Base-by-base conservation (phyloP, 352 stramenopile genomes). In the Lagenidium sp. region DNA sequence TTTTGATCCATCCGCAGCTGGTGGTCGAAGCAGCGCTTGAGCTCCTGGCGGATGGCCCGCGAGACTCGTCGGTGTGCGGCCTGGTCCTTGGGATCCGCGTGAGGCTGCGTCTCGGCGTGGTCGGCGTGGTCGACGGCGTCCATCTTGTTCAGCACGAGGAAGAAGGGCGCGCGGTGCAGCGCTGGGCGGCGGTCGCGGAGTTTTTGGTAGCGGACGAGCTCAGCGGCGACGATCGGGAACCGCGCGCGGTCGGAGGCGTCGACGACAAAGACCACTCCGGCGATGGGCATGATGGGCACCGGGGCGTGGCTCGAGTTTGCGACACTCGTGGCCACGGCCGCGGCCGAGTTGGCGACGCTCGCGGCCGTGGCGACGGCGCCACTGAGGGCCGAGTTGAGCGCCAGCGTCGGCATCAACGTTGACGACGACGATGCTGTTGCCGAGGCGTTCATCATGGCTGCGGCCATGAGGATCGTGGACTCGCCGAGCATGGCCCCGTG, bases 111-210 rank as follows among this genome's bases (percentile, higher is more conserved):
- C 28, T 8, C 8, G 8, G 15, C 8, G 28, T 13, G 8, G 28
- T 13, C 8, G 8, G 28, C 8, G 28, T 32, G 8, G 28, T 15
- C 15, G 8, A 8, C 8, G 28, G n/a, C 36, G 40, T 84, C 71
- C 1, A 47, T 62, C 55, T 85, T 85, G 57, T 85, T 85, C 26
- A 85, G 44, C 13, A 85, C 21, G 2, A 82, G 38, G 30, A 80
- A 65, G 25, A 84, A 56, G 29, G 62, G 71, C 0, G 63, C 39
- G 6, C 59, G 55, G 13, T 54, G 41, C 30, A 81, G 54, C 13
- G 13, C 23, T 16, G 61, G 63, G 15, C 47, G 46, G 8, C 50
- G 45, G 2, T 69, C 45, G 13, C 57, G 57, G 19, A 73, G 37
- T 22, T 68, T 72, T n/a, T 80, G 48, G 35, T 67, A 63, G 18